A percentile compares a stretch with the other conserved stretches of the same genome.
Evolutionary conservation across 2,329 filamentous ascomycete genomes (phyloP).

Genomic region (Paracamarosporium sp.): DNA sequence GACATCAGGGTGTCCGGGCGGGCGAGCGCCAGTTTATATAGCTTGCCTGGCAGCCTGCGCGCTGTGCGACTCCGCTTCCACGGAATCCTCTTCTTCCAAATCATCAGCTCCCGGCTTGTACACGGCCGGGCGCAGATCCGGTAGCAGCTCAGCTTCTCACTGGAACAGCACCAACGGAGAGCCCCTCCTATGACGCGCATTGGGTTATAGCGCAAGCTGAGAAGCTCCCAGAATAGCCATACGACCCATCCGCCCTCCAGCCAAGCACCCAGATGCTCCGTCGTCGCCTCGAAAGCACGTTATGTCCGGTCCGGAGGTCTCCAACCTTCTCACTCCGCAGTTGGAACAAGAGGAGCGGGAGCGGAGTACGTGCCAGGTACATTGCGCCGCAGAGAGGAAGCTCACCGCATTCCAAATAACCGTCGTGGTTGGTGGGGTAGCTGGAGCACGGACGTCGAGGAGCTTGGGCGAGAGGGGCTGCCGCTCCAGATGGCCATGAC

Average conservation of each 20-base stretch:
- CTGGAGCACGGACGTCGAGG: constrained; percentile 7
- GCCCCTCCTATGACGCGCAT: background rate
- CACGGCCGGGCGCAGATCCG: background rate
- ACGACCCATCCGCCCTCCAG: too few species aligned
- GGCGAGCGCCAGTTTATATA: constrained; percentile 1
- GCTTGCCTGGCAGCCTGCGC: background rate
- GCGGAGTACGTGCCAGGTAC: background rate
- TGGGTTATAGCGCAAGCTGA: background rate
- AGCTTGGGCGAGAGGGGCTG: background rate
- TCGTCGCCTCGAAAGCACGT: too few species aligned
- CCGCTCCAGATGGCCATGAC: background rate
- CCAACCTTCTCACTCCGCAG: background rate
- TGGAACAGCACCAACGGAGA: too few species aligned
- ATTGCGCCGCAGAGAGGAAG: background rate
- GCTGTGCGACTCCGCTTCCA: background rate
- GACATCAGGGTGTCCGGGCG: constrained; percentile 12
- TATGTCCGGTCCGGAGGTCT: background rate
- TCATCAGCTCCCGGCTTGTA: background rate
- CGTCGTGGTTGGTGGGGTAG: constrained; percentile 14
- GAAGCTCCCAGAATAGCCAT: background rate
- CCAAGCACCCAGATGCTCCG: too few species aligned
- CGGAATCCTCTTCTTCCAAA: background rate
- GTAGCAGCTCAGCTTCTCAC: background rate
- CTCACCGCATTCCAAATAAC: constrained; percentile 8
- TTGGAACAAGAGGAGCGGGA: background rate